These are phyloP conservation scores for Ophiostoma angusticollis DNA, from an alignment of 2,329 filamentous ascomycete genomes.

Conservation along the genomic window DNA sequence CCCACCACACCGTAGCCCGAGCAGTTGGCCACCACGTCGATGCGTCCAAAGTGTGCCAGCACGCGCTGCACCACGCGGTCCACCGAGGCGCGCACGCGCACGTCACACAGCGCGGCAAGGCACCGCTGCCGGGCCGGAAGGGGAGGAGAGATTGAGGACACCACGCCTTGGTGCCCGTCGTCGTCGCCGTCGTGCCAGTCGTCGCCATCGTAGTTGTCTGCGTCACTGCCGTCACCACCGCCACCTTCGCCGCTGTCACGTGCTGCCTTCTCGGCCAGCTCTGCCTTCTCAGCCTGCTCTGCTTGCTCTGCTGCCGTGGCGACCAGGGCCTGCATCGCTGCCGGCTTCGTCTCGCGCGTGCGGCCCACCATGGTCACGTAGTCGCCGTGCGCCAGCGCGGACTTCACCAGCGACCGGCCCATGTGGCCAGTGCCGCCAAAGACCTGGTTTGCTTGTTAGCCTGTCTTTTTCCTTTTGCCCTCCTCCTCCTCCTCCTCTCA, in stretches of 20 bases:
- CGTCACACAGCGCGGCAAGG: slow-evolving; percentile 76
- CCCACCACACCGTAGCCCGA: slow-evolving; percentile 93
- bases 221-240: too few relatives aligned
- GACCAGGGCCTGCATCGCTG: slow-evolving; percentile 58
- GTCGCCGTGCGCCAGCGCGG: slow-evolving; percentile 67
- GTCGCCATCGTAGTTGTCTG: too few relatives aligned
- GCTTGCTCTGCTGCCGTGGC: slow-evolving; percentile 34
- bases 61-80: slow-evolving; percentile 55
- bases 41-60: slow-evolving; percentile 61
- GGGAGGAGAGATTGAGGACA: too few relatives aligned
- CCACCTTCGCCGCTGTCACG: slow-evolving; percentile 31
- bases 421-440: slow-evolving; percentile 98
- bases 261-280: too few relatives aligned
- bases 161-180: too few relatives aligned
- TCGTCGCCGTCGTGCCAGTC: too few relatives aligned
- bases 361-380: slow-evolving; percentile 77
- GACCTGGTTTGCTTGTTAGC: too few relatives aligned
- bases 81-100: slow-evolving; percentile 70
- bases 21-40: slow-evolving; percentile 88
- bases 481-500: too few relatives aligned
- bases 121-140: too few relatives aligned
- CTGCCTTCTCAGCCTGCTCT: too few relatives aligned
- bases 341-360: slow-evolving; percentile 59
- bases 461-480: too few relatives aligned
- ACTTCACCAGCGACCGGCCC: slow-evolving; percentile 78